phyloP scores from a whole-genome alignment of 78 protist genomes.

The Tieghemostelium lacteum region DNA sequence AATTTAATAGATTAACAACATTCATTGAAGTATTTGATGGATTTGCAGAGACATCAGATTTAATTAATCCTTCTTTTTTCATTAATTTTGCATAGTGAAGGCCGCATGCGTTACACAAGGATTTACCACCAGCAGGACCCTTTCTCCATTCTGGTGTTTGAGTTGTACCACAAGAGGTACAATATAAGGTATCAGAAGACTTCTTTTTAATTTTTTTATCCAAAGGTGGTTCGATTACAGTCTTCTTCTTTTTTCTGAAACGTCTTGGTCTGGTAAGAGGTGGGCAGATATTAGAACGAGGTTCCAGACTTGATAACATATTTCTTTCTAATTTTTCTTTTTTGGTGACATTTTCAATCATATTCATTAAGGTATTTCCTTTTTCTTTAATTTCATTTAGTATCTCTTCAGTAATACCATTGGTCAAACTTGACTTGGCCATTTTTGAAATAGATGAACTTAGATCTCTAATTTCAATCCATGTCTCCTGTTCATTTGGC shows the following conservation, averaged over 20 bases:
- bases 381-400: slow-evolving; percentile 59
- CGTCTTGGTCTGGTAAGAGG: slow-evolving; percentile 66
- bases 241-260: slow-evolving; percentile 72
- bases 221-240: background rate
- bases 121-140: slow-evolving; percentile 75
- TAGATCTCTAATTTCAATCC: slow-evolving; percentile 75
- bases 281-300: slow-evolving; percentile 11
- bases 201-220: slow-evolving; percentile 31
- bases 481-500: slow-evolving; percentile 81
- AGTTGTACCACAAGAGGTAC: slow-evolving; percentile 70
- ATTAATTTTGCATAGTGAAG: slow-evolving; percentile 65
- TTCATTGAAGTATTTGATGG: slow-evolving; percentile 62
- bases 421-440: slow-evolving; percentile 67
- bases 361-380: slow-evolving; percentile 43
- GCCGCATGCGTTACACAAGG: slow-evolving; percentile 72
- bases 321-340: slow-evolving; percentile 66
- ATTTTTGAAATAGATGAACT: slow-evolving; percentile 63
- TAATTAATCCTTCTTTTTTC: slow-evolving; percentile 34
- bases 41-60: background rate
- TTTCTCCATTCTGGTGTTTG: slow-evolving; percentile 79
- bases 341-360: slow-evolving; percentile 63
- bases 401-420: slow-evolving; percentile 70
- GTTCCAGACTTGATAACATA: slow-evolving; percentile 36
- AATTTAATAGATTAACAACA: slow-evolving; percentile 58
- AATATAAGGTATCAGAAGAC: slow-evolving; percentile 10